Base-by-base conservation (phyloP, 192 early-diverging fungal species). In the Coemansia sp. region DNA sequence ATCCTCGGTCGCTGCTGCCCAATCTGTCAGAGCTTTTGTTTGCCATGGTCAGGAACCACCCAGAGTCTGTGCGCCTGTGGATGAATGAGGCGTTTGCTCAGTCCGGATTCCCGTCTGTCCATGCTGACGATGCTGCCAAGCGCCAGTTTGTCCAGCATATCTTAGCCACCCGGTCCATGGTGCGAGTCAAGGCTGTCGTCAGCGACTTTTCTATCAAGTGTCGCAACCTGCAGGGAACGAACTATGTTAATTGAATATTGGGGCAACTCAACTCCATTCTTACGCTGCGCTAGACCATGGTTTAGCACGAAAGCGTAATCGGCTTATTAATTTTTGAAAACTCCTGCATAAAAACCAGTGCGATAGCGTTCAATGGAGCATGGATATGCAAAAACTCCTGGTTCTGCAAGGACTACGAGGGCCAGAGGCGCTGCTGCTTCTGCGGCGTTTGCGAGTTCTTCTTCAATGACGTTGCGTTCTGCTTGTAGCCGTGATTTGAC, bases 1-100 rank as follows among this genome's bases (percentile, higher is more conserved):
- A 73, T 19, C 81, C 81, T 11, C 76, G 81, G 23, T 84, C 81
- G 55, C 73, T 77, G 64, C 67, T 84, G 63, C 73, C 81, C 14
- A 70, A 64, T 11, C 58, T 84, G 44, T 31, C 76, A 3, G 81
- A 84, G 70, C 81, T 84, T 17, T 45, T 84, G 67, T 78, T 73
- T 66, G 69, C 81, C 11, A 75, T 84, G 69, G 64, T 68, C 38
- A 72, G 63, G 46, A 39, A 84, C 64, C 76, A 84, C 59, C 73
- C 68, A 0, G 37, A 17, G 7, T 27, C 65, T 5, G 45, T 34
- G 37, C 59, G 63, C 23, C 36, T 23, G 41, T 70, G 68, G 68
- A 68, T 78, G 60, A 32, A 66, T 0, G 74, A 76, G 61, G 57
- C 75, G 19, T 62, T 84, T n/a, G 66, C 64, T 1, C 58, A 64